A percentile compares a stretch with the other conserved stretches of the same genome.
Conservation (phyloP, 352 stramenopile species). For the Phytophthora fragariaefolia region DNA sequence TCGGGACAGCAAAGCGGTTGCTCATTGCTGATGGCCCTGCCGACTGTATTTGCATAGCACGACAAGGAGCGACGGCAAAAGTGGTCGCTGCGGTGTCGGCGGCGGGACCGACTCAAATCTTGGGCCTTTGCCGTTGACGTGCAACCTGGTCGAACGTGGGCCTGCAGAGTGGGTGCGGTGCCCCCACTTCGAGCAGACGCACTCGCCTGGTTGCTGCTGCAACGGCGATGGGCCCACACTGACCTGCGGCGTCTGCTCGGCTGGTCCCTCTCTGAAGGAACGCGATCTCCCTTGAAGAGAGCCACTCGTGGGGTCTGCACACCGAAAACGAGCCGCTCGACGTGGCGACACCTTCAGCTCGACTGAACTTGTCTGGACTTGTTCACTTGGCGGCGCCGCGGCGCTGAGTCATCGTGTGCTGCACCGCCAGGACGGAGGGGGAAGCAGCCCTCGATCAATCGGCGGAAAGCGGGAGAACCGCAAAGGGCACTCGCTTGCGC, state of each 20-base stretch:
- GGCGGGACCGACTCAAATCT: background rate
- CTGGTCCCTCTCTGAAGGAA: background rate
- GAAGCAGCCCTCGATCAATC: background rate
- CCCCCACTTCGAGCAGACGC: conserved; percentile 11
- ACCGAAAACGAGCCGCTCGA: conserved; percentile 8
- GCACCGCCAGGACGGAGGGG: conserved; percentile 11
- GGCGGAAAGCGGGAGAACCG: too few relatives aligned
- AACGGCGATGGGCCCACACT: conserved; percentile 19
- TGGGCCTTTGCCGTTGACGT: too few relatives aligned
- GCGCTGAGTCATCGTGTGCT: conserved; percentile 17
- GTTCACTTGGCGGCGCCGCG: conserved; percentile 10
- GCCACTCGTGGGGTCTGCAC: too few relatives aligned
- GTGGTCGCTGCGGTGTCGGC: background rate
- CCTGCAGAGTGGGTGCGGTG: conserved; percentile 8
- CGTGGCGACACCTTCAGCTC: conserved; percentile 27
- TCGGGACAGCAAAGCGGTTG: background rate
- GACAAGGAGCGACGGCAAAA: background rate
- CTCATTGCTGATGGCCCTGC: too few relatives aligned
- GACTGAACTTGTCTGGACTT: conserved; percentile 39
- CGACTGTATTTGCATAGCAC: background rate
- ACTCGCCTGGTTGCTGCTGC: background rate
- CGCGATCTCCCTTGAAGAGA: conserved; percentile 6
- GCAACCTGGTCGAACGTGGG: background rate
- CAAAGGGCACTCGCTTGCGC: too few relatives aligned
- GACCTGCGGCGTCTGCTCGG: conserved; percentile 16